Conservation (phyloP, 805 yeast species). For the Wickerhamomyces strasburgensis region DNA sequence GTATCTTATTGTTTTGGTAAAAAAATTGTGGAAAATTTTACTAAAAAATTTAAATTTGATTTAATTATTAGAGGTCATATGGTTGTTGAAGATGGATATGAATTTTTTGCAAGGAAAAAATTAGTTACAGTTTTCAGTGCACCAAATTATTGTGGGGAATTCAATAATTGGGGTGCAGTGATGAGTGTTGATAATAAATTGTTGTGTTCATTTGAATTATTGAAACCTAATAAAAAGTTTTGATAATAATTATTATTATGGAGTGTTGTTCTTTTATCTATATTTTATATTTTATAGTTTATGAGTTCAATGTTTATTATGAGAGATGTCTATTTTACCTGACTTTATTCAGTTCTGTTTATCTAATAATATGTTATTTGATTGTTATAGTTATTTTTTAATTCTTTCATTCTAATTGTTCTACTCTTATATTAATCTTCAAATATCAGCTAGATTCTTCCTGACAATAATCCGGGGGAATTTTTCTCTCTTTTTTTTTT, state of each 20-base stretch:
- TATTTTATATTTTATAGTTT: too few species aligned
- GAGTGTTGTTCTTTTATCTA: too few species aligned
- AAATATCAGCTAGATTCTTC: too few species aligned
- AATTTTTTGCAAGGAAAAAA: conserved; percentile 68
- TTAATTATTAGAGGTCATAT: conserved; percentile 79
- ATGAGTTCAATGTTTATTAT: too few species aligned
- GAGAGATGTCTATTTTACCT: too few species aligned
- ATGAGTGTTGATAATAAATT: conserved; percentile 94
- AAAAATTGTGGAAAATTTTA: conserved; percentile 66
- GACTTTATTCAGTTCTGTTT: too few species aligned
- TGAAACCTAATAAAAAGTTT: conserved; percentile 57
- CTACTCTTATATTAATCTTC: too few species aligned
- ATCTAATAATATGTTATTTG: too few species aligned
- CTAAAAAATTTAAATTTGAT: conserved; percentile 64
- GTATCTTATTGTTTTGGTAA: conserved; percentile 75
- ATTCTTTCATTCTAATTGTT: too few species aligned
- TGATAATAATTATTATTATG: background rate
- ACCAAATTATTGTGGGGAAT: conserved; percentile 62
- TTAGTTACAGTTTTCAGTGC: conserved; percentile 78
- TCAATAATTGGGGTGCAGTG: conserved; percentile 93
- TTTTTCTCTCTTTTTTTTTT: too few species aligned
- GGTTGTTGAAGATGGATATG: conserved; percentile 89
- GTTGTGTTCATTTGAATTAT: conserved; percentile 85
- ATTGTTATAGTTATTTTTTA: too few species aligned
- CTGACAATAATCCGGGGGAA: too few species aligned